These are phyloP conservation scores for Saccharomycopsis synnaedendra DNA, from an alignment of 805 yeast genomes.

Conservation along the genomic window DNA sequence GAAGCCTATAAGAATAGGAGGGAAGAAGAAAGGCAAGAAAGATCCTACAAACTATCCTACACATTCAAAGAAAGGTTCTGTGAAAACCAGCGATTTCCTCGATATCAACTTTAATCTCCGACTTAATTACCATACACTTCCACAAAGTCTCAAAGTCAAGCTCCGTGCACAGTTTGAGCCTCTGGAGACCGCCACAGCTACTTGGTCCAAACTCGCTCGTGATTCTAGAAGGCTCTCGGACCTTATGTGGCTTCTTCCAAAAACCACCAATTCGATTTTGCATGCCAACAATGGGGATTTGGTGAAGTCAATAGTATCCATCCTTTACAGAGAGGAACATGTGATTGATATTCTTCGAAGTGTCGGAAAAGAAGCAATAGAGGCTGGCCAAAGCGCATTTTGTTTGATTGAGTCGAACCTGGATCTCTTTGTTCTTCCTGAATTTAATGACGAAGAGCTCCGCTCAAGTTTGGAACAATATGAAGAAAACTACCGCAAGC, in stretches of 20 bases:
- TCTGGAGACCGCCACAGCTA: background rate
- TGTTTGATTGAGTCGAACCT: too few species aligned
- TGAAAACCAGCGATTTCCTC: background rate
- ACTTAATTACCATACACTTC: background rate
- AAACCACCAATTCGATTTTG: background rate
- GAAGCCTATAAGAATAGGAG: too few species aligned
- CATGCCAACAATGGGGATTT: constrained; percentile 2
- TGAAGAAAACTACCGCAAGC: too few species aligned
- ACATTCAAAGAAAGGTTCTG: too few species aligned
- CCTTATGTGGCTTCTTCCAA: background rate
- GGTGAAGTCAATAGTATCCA: background rate
- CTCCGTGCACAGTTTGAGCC: background rate
- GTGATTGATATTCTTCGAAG: background rate
- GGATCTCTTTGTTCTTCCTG: too few species aligned
- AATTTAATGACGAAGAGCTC: background rate
- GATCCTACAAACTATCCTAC: too few species aligned
- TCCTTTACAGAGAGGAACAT: background rate
- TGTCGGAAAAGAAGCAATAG: too few species aligned
- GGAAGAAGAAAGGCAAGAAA: too few species aligned
- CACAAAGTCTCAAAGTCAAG: background rate
- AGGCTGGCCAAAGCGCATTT: too few species aligned
- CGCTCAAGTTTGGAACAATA: too few species aligned
- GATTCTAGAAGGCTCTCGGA: background rate
- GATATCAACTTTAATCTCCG: background rate
- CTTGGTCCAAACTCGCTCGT: background rate